These are phyloP conservation scores for Colletotrichum lupini DNA, from an alignment of 2,329 filamentous ascomycete species.

Conservation along the genomic window DNA sequence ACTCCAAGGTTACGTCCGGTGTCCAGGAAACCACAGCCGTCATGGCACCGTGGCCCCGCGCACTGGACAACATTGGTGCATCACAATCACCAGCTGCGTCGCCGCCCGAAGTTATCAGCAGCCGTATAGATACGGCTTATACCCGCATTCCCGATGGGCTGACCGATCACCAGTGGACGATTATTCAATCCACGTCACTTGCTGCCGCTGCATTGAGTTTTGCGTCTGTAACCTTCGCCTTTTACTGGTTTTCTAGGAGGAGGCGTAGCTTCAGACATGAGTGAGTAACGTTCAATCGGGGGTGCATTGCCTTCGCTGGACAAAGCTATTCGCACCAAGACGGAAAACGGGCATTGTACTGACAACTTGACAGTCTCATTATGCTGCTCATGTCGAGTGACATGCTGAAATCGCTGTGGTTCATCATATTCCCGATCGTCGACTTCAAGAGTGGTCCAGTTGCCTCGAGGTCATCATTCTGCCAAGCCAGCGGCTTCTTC, in stretches of 20 bases:
- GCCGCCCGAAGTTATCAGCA: background rate
- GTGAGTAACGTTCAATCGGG: conserved; percentile 53
- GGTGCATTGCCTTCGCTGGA: background rate
- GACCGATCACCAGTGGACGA: conserved; percentile 28
- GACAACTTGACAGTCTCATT: conserved; percentile 66
- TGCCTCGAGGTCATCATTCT: conserved; percentile 64
- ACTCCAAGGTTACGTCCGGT: conserved; percentile 2
- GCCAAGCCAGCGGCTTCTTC: conserved; percentile 76
- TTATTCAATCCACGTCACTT: conserved; percentile 46
- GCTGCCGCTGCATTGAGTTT: conserved; percentile 64
- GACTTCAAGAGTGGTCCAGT: conserved; percentile 65
- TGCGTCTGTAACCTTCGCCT: conserved; percentile 62
- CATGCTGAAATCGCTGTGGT: conserved; percentile 76
- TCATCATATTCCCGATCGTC: conserved; percentile 72
- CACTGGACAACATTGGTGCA: conserved; percentile 14
- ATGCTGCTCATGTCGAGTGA: conserved; percentile 80
- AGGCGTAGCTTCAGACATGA: conserved; percentile 79
- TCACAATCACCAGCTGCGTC: background rate
- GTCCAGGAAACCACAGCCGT: conserved; percentile 14
- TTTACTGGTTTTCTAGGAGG: conserved; percentile 82
- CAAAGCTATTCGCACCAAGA: conserved; percentile 34
- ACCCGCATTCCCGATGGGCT: conserved; percentile 24
- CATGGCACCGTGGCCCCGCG: conserved; percentile 29
- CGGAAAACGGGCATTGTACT: conserved; percentile 30
- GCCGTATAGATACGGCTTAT: conserved; percentile 6